phyloP scores from a whole-genome alignment of 352 stramenopile genomes.

The Peronospora farinosa region DNA sequence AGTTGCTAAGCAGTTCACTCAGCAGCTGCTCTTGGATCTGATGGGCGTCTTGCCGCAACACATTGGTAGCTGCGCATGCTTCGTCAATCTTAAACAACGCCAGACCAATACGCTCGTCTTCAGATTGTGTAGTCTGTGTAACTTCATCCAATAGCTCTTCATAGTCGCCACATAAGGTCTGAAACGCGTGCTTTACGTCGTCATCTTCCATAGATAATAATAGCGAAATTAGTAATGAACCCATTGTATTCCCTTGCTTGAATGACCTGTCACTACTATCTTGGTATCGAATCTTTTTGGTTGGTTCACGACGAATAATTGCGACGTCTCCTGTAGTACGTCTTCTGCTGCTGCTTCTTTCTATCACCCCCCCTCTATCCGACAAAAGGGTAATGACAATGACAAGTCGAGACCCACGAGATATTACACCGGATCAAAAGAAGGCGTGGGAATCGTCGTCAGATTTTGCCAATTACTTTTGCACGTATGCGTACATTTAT shows the following conservation, averaged over 20 bases:
- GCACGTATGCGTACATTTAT: conserved; percentile 88
- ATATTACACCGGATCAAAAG: conserved; percentile 73
- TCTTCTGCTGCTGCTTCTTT: neutral
- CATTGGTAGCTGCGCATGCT: conserved; percentile 42
- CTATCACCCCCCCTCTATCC: neutral
- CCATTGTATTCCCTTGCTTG: neutral
- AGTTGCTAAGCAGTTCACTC: conserved; percentile 54
- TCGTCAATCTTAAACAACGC: conserved; percentile 83
- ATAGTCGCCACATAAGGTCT: conserved; percentile 52
- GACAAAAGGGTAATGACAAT: neutral
- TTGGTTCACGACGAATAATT: conserved; percentile 2
- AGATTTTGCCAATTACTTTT: conserved; percentile 89
- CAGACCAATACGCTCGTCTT: conserved; percentile 67
- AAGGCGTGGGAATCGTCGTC: conserved; percentile 78
- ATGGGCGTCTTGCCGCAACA: conserved; percentile 44
- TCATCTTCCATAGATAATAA: conserved; percentile 21
- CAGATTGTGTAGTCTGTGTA: conserved; percentile 41
- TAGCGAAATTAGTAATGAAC: too few species aligned
- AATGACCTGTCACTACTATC: conserved; percentile 5
- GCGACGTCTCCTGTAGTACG: neutral
- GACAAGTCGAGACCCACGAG: conserved; percentile 26
- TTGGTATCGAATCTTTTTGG: conserved; percentile 7
- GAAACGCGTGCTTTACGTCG: conserved; percentile 48
- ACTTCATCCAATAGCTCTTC: conserved; percentile 66
- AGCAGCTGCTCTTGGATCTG: conserved; percentile 47